phyloP scores from a whole-genome alignment of 192 early-diverging fungal species.

The Coemansia erecta region DNA sequence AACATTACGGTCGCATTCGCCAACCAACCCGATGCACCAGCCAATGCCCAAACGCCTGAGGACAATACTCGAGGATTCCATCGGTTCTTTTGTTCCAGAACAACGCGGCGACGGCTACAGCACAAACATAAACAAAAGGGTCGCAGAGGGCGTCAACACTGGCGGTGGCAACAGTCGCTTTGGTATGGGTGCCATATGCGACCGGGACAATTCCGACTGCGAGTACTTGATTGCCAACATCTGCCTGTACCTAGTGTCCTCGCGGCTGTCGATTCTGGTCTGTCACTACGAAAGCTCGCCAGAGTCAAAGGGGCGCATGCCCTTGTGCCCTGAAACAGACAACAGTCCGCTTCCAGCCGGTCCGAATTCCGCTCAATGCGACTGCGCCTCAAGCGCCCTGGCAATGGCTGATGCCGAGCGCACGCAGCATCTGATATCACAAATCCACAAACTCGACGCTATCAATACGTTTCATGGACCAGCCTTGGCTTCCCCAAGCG shows the following conservation, averaged over 20 bases:
- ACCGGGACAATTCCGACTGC: neutral
- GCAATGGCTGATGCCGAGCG: constrained; percentile 28
- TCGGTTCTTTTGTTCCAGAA: constrained; percentile 16
- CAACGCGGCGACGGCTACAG: neutral
- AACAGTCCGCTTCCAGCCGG: neutral
- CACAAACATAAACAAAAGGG: neutral
- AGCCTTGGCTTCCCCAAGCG: constrained; percentile 1
- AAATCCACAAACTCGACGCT: constrained; percentile 40
- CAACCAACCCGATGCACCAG: constrained; percentile 18
- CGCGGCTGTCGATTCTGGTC: constrained; percentile 39
- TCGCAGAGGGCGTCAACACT: neutral
- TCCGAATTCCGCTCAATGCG: constrained; percentile 16
- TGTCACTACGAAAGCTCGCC: constrained; percentile 44
- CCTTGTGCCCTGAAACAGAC: constrained; percentile 2
- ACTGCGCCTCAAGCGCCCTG: constrained; percentile 36
- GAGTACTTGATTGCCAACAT: constrained; percentile 53
- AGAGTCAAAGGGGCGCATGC: constrained; percentile 12
- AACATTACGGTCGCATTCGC: constrained; percentile 7
- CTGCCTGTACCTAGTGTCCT: constrained; percentile 48
- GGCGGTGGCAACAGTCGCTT: neutral
- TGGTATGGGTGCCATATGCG: constrained; percentile 2
- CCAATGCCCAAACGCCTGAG: constrained; percentile 47
- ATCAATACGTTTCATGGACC: constrained; percentile 13
- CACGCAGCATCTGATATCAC: constrained; percentile 28
- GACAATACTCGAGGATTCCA: constrained; percentile 50